Base-by-base conservation (phyloP, 2,329 filamentous ascomycete species). In the Clathrospora elynae region DNA sequence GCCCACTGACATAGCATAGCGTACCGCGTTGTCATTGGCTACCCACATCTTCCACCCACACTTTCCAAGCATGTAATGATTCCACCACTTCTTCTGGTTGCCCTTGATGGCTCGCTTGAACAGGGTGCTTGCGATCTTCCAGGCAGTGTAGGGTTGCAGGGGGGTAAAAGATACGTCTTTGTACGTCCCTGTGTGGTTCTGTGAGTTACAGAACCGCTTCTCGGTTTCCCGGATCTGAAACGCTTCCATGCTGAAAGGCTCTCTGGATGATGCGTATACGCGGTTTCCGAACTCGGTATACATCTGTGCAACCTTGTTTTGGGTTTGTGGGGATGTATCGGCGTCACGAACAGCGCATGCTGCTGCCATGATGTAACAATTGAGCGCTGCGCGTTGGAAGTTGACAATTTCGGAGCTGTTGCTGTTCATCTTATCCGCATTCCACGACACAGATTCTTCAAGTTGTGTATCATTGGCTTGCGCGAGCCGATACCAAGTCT, bases 341-440 rank as follows among this genome's bases (percentile, higher is more conserved):
- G 78, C 80, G 12, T 75, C 76, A 31, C 80, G 77, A 44, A 82
- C 74, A 10, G 83, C 81, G 31, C 79, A 76, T 12, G 84, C 81
- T 26, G 85, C 74, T 6, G 86, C 84, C 83, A 88, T 86, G 3
- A 79, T 74, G 53, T 82, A 83, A 64, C 88, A 92, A 67, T 95
- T 89, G 31, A 95, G 91, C 1, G 89, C 85, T 58, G 83, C 83
- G 20, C 89, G 82, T 66, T 96, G 89, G 48, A 87, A 81, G 36
- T 82, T 83, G 16, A 90, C 80, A 30, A 95, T 71, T 44, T 95
- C 89, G 3, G 76, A 73, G 41, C 87, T 84, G 58, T 87, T 86
- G 64, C 87, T 92, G 71, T 95, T 95, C 71, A 95, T 85, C 70
- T 95, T 95, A 56, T 95, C 90, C 1, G 90, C 88, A 13, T 86